A percentile compares a stretch with the other conserved stretches of the same genome.
Conservation (phyloP, 176 grass and related monocot genomes). For the Hsuehochloa calcarea region DNA sequence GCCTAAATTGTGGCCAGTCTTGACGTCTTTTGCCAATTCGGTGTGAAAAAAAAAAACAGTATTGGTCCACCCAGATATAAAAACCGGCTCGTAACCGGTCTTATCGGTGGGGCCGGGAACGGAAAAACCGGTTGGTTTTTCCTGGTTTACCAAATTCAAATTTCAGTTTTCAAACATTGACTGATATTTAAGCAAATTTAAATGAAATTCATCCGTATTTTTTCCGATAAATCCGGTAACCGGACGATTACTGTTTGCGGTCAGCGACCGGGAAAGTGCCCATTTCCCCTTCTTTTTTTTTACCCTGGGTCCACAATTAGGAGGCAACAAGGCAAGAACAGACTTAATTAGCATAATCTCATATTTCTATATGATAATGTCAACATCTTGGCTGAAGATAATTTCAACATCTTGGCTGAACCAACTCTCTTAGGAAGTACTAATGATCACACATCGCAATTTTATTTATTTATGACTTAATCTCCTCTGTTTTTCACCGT, state of each 20-base stretch:
- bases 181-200: too few relatives aligned
- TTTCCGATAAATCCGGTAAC: too few relatives aligned
- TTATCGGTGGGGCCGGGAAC: too few relatives aligned
- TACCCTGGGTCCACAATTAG: too few relatives aligned
- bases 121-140: too few relatives aligned
- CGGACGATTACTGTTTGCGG: too few relatives aligned
- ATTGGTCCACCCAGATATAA: slow-evolving; percentile 15
- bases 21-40: slow-evolving; percentile 13
- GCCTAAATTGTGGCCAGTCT: not conserved
- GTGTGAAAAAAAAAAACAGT: slow-evolving; percentile 5
- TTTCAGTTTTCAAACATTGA: too few relatives aligned
- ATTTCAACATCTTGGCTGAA: slow-evolving; percentile 29
- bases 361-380: not conserved
- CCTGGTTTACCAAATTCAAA: too few relatives aligned
- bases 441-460: not conserved
- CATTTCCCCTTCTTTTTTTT: too few relatives aligned
- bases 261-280: too few relatives aligned
- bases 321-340: not conserved
- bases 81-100: too few relatives aligned
- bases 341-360: not conserved
- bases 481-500: not conserved
- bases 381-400: slow-evolving; percentile 21
- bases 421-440: not conserved
- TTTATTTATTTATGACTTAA: slow-evolving; percentile 10
- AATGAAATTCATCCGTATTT: too few relatives aligned